A percentile compares a stretch with the other conserved stretches of the same genome.
Conservation (phyloP, 2,329 filamentous ascomycete genomes). For the Microcyclosporella mali region DNA sequence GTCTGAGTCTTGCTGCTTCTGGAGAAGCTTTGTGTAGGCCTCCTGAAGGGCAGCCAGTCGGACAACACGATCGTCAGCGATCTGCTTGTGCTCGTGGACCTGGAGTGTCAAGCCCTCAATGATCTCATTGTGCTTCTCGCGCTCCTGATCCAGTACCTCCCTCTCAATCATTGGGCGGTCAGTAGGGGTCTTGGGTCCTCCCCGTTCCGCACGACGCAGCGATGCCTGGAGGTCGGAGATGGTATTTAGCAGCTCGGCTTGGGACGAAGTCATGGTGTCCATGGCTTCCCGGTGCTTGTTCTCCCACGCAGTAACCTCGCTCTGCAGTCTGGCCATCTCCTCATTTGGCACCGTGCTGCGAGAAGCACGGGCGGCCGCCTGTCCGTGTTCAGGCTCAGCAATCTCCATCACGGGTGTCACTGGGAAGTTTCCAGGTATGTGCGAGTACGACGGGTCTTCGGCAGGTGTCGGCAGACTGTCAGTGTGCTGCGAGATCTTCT, state of each 20-base stretch:
- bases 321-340: conserved; percentile 60
- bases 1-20: conserved; percentile 59
- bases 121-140: conserved; percentile 44
- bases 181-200: conserved; percentile 22
- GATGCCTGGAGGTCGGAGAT: conserved; percentile 68
- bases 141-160: conserved; percentile 36
- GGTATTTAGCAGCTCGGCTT: conserved; percentile 64
- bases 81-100: conserved; percentile 72
- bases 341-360: conserved; percentile 23
- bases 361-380: conserved; percentile 20
- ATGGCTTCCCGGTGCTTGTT: conserved; percentile 66
- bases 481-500: conserved; percentile 8
- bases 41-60: conserved; percentile 70
- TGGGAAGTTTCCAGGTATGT: conserved; percentile 36
- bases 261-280: conserved; percentile 63
- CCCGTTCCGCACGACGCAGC: conserved; percentile 35
- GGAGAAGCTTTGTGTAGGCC: conserved; percentile 59
- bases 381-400: conserved; percentile 22
- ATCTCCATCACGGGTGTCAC: conserved; percentile 30
- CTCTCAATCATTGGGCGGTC: conserved; percentile 17
- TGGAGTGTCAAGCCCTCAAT: conserved; percentile 60
- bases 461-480: conserved; percentile 19
- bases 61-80: conserved; percentile 61
- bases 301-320: conserved; percentile 69
- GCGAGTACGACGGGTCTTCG: conserved; percentile 15